phyloP scores from a whole-genome alignment of 2,329 filamentous ascomycete species.

The Penicillium paneum region DNA sequence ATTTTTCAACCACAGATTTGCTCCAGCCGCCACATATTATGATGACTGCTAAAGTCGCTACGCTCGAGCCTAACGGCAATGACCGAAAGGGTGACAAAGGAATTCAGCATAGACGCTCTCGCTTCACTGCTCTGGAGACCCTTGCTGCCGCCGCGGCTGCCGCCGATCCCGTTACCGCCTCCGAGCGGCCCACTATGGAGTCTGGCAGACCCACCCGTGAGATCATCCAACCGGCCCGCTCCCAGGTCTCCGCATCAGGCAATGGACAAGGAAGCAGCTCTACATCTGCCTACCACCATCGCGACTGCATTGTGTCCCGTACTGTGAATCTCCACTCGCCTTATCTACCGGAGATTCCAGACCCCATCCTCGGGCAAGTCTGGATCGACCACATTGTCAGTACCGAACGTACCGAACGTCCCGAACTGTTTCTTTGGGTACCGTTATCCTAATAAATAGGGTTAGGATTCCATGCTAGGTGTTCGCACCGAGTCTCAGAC shows the following conservation, averaged over 20 bases:
- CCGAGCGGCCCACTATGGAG: neutral
- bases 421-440: too few species aligned
- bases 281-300: neutral
- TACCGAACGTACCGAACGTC: too few species aligned
- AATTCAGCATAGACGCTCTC: too few species aligned
- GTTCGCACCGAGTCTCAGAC: neutral
- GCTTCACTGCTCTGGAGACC: neutral
- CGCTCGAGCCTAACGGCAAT: neutral
- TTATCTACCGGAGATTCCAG: neutral
- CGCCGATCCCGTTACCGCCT: rapidly evolving
- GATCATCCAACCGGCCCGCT: neutral
- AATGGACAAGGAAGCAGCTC: neutral
- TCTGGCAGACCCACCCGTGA: neutral
- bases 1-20: neutral
- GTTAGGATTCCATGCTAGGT: neutral
- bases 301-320: neutral
- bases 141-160: neutral
- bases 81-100: neutral
- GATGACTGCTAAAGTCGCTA: neutral
- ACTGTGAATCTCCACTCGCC: too few species aligned
- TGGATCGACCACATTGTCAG: neutral
- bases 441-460: neutral
- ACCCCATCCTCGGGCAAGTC: neutral
- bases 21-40: neutral
- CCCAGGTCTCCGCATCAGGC: neutral